phyloP scores from a whole-genome alignment of 176 grass and related monocot species.

The Musa acuminata region DNA sequence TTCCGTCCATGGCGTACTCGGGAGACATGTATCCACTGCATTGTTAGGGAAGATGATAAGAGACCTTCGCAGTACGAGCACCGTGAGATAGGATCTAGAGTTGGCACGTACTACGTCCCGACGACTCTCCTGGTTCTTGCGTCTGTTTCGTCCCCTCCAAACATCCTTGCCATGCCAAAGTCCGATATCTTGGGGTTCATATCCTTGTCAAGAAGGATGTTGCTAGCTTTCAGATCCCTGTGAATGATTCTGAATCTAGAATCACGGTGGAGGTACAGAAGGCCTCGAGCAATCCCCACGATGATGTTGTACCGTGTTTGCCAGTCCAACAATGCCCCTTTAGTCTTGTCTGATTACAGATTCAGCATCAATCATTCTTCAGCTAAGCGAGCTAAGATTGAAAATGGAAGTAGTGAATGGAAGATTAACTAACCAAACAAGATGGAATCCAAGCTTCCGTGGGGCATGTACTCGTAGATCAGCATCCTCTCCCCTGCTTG shows the following conservation, averaged over 20 bases:
- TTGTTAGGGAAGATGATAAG: background rate
- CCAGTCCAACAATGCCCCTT: constrained; percentile 1
- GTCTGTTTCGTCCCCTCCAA: background rate
- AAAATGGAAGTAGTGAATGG: too few relatives aligned
- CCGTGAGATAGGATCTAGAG: background rate
- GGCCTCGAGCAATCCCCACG: constrained; percentile 12
- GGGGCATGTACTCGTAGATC: too few relatives aligned
- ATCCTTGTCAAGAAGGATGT: constrained; percentile 16
- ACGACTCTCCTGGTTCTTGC: background rate
- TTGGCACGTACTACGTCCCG: background rate
- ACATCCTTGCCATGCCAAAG: constrained; percentile 7
- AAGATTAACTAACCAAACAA: background rate
- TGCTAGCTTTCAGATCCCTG: constrained; percentile 5
- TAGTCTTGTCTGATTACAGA: background rate
- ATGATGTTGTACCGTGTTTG: constrained; percentile 2
- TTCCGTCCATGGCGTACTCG: constrained; percentile 1
- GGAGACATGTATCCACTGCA: constrained; percentile 6
- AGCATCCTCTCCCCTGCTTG: too few relatives aligned
- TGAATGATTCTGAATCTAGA: constrained; percentile 20
- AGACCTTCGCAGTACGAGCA: too few relatives aligned
- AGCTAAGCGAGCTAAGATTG: too few relatives aligned
- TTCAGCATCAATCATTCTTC: too few relatives aligned
- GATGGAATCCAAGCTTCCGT: constrained; percentile 5
- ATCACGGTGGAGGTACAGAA: constrained; percentile 21
- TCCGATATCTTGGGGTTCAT: constrained; percentile 4